Percentiles rank a stretch among this genome's conserved stretches.
Conservation (phyloP, 73 alveolate species). For the Stentor roeselii region DNA sequence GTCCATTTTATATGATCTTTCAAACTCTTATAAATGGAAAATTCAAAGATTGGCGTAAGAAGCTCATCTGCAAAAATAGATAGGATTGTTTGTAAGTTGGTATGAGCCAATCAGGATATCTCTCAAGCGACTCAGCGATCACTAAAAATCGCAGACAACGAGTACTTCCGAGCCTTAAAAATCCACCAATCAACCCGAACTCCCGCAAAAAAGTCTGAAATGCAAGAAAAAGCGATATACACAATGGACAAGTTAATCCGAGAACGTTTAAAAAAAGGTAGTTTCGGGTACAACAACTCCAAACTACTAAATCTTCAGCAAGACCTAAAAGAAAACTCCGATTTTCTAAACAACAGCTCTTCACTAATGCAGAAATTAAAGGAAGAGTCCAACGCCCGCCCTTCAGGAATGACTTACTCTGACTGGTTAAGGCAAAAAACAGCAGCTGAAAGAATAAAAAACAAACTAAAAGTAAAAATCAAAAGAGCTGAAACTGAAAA, state of each 20-base stretch:
- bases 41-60: neutral
- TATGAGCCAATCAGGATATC: neutral
- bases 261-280: neutral
- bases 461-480: neutral
- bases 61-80: constrained; percentile 4
- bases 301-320: neutral
- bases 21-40: neutral
- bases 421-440: neutral
- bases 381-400: neutral
- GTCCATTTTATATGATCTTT: too few species aligned
- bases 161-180: constrained; percentile 21
- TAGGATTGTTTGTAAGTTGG: neutral
- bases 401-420: neutral
- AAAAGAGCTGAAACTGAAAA: neutral
- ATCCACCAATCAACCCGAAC: neutral
- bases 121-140: neutral
- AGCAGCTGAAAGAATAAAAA: constrained; percentile 6
- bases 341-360: neutral
- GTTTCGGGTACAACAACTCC: constrained; percentile 7
- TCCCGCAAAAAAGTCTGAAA: neutral
- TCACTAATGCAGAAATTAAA: neutral
- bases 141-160: neutral
- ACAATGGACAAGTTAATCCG: neutral
- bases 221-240: neutral
- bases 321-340: neutral